A percentile compares a stretch with the other conserved stretches of the same genome.
Conservation (phyloP, 805 yeast species). For the Zygoascus bituminiphila region DNA sequence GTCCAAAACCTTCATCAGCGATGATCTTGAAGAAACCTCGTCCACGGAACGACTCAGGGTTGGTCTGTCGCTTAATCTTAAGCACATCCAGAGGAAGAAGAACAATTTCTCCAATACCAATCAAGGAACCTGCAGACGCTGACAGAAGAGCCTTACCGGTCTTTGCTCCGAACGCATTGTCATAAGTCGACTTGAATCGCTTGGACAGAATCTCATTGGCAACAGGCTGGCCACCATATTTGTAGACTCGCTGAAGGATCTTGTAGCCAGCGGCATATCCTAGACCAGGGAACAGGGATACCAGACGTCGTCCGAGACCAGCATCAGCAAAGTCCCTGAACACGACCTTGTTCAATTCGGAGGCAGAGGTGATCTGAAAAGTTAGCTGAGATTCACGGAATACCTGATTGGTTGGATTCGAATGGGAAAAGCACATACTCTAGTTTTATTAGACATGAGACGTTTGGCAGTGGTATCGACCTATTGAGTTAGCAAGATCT, state of each 20-base stretch:
- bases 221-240: conserved; percentile 98
- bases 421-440: conserved; percentile 27
- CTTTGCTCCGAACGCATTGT: conserved; percentile 75
- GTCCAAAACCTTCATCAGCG: conserved; percentile 83
- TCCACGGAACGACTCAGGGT: conserved; percentile 99
- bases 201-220: conserved; percentile 85
- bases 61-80: conserved; percentile 97
- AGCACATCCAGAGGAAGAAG: conserved; percentile 80
- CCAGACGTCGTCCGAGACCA: conserved; percentile 58
- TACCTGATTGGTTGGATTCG: not conserved
- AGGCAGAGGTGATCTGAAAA: conserved; percentile 50
- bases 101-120: conserved; percentile 97
- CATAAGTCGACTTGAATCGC: conserved; percentile 64
- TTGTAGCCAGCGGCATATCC: conserved; percentile 98
- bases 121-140: conserved; percentile 94
- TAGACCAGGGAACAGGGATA: conserved; percentile 92
- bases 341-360: conserved; percentile 76
- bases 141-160: conserved; percentile 96
- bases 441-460: conserved; percentile 78
- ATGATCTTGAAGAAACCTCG: conserved; percentile 87
- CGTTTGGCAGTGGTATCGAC: conserved; percentile 95
- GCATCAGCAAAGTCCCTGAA: conserved; percentile 75
- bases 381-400: not conserved
- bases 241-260: conserved; percentile 92
- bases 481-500: conserved; percentile 7